Evolutionary conservation across 805 yeast genomes (phyloP).

Genomic region (Komagataella mondaviorum): DNA sequence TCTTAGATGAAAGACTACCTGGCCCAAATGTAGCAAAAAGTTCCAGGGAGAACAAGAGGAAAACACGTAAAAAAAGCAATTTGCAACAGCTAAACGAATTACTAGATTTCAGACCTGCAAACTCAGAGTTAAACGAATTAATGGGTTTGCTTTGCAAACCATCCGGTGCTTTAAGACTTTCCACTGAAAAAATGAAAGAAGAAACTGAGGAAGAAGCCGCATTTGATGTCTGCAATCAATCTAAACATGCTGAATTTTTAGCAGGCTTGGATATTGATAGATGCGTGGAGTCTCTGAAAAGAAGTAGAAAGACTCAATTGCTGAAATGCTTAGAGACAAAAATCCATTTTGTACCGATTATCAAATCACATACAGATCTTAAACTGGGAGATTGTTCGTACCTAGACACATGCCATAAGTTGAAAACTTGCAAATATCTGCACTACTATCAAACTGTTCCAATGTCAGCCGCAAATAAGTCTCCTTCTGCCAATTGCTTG

Average conservation of each 20-base stretch:
- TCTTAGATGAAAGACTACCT: neutral
- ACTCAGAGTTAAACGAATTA: neutral
- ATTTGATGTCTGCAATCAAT: neutral
- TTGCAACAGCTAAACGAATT: neutral
- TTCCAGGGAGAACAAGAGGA: neutral
- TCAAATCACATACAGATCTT: constrained; percentile 51
- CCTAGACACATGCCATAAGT: constrained; percentile 85
- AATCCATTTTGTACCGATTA: constrained; percentile 41
- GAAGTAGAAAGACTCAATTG: constrained; percentile 10
- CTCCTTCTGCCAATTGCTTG: neutral
- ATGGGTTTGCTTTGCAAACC: neutral
- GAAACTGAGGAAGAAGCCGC: neutral
- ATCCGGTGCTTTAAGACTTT: neutral
- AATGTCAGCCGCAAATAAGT: neutral
- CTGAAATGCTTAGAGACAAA: constrained; percentile 19
- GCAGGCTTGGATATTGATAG: constrained; percentile 1
- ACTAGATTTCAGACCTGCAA: neutral
- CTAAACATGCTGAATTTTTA: neutral
- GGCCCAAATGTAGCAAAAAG: neutral
- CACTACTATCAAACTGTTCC: constrained; percentile 56
- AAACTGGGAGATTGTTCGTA: constrained; percentile 85
- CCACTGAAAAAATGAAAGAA: neutral
- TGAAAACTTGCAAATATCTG: constrained; percentile 64
- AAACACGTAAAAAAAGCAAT: neutral
- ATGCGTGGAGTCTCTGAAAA: neutral